phyloP scores from a whole-genome alignment of 768 basidiomycete species.

The Leccinum imitatum region DNA sequence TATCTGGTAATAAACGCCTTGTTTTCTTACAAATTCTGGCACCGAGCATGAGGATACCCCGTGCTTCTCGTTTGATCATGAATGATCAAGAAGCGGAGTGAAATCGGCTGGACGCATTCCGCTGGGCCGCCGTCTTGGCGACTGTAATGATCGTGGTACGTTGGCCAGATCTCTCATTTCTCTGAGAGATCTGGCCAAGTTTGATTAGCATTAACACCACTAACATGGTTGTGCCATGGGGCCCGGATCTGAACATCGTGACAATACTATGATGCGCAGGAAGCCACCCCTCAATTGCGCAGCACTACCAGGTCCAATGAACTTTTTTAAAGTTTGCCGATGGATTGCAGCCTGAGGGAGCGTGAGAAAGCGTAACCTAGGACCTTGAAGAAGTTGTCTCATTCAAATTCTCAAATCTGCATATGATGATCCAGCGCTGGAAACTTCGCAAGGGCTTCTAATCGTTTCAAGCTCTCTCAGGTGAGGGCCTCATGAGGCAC shows the following conservation, averaged over 20 bases:
- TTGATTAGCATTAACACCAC: not conserved
- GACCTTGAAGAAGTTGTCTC: not conserved
- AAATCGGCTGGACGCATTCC: not conserved
- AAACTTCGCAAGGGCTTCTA: too few relatives aligned
- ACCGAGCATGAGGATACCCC: not conserved
- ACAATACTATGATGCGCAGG: too few relatives aligned
- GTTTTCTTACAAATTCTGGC: too few relatives aligned
- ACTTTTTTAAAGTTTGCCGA: not conserved
- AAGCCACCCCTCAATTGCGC: not conserved
- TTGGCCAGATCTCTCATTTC: not conserved
- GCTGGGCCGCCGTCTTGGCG: not conserved
- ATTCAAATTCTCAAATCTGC: not conserved
- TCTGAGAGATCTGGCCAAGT: not conserved
- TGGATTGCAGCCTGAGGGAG: not conserved
- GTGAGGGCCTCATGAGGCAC: not conserved
- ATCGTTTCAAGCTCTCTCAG: not conserved
- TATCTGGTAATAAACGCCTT: too few relatives aligned
- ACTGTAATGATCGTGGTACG: not conserved
- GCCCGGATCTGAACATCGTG: not conserved
- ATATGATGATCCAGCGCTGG: not conserved
- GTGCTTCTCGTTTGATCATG: not conserved
- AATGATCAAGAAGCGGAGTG: not conserved
- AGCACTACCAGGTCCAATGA: not conserved
- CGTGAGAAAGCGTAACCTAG: not conserved
- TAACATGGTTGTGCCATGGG: not conserved